Evolutionary conservation across 1,139 yeast genomes (phyloP).

Genomic region (Geotrichum aggregatum): DNA sequence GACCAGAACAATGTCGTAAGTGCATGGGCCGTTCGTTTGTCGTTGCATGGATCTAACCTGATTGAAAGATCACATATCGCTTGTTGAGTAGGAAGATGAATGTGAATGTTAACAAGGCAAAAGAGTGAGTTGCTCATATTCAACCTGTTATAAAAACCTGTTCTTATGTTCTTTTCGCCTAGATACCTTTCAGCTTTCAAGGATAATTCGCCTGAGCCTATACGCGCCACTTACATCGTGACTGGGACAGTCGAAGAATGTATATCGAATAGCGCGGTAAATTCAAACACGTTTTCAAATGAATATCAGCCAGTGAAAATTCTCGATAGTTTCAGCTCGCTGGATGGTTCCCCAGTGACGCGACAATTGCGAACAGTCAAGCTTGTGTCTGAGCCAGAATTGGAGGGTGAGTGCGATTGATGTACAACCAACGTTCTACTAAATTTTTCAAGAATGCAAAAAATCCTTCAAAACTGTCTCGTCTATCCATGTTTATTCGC

Average conservation of each 20-base stretch:
- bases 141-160: too few species aligned
- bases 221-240: constrained; percentile 28
- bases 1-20: constrained; percentile 20
- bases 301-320: constrained; percentile 26
- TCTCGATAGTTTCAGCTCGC: constrained; percentile 19
- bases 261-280: neutral
- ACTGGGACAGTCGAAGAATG: constrained; percentile 21
- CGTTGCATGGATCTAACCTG: constrained; percentile 1
- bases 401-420: constrained; percentile 15
- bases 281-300: constrained; percentile 19
- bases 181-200: constrained; percentile 25
- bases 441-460: constrained; percentile 9
- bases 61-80: constrained; percentile 18
- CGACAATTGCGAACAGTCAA: constrained; percentile 8
- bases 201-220: constrained; percentile 17
- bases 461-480: constrained; percentile 10
- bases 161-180: neutral
- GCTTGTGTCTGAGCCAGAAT: constrained; percentile 17
- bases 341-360: constrained; percentile 1
- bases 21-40: neutral
- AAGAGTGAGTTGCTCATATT: constrained; percentile 12
- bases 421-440: neutral
- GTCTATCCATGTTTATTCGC: constrained; percentile 19
- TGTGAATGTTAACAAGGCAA: constrained; percentile 18
- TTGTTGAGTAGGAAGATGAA: constrained; percentile 19